Percentiles rank a stretch among this genome's conserved stretches.
These are phyloP conservation scores for Botrytis medusae DNA, from an alignment of 2,329 filamentous ascomycete genomes.

Conservation along the genomic window DNA sequence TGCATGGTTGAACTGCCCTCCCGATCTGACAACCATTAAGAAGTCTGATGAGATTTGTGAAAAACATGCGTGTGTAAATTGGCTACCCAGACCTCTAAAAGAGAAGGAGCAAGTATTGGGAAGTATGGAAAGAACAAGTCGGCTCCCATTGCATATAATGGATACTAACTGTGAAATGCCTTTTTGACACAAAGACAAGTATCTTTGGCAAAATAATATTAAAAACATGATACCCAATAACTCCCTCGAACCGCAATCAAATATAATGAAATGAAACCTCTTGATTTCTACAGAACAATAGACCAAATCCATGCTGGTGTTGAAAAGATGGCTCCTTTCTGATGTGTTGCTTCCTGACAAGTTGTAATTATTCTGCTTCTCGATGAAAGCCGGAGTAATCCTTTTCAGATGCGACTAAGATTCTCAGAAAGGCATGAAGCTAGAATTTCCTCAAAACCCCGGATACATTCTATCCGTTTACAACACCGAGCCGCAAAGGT, in stretches of 20 bases:
- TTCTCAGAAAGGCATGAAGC: neutral
- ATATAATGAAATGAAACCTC: accelerated
- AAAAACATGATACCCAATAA: neutral
- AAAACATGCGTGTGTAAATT: neutral
- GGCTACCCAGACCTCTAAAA: neutral
- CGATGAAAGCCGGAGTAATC: neutral
- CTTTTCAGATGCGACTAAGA: neutral
- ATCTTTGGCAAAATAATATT: neutral
- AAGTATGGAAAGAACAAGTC: neutral
- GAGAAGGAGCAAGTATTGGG: neutral
- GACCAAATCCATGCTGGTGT: neutral
- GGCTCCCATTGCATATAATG: neutral
- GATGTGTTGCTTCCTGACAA: neutral
- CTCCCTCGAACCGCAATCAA: neutral
- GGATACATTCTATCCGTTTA: neutral
- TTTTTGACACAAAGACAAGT: neutral
- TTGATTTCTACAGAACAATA: neutral
- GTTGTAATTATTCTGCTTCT: neutral
- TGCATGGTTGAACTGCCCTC: neutral
- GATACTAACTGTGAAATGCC: neutral
- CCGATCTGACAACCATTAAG: neutral
- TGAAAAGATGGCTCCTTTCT: neutral
- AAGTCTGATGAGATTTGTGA: neutral
- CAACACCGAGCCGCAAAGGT: neutral
- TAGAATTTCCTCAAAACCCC: neutral